Evolutionary conservation across 148 eudicot species (phyloP).

Genomic region (Rhododendron griersonianum): DNA sequence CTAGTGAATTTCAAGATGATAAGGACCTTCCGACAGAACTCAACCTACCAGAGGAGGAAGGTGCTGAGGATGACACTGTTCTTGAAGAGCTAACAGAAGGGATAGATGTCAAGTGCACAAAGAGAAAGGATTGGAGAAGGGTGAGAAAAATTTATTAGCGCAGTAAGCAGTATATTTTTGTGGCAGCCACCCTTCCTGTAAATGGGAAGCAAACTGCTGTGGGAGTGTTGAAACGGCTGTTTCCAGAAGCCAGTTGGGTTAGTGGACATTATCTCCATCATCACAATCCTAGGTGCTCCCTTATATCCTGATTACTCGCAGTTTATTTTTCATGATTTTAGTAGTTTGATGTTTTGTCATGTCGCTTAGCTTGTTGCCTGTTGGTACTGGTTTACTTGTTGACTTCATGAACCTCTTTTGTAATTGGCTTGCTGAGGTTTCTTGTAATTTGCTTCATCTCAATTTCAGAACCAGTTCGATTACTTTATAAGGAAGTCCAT

Average conservation of each 20-base stretch:
- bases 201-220: slow-evolving; percentile 92
- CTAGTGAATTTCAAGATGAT: slow-evolving; percentile 30
- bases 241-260: slow-evolving; percentile 85
- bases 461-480: neutral
- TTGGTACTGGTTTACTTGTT: neutral
- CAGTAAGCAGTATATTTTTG: slow-evolving; percentile 90
- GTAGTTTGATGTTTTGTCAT: neutral
- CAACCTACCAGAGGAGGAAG: slow-evolving; percentile 28
- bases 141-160: slow-evolving; percentile 62
- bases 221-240: slow-evolving; percentile 72
- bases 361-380: neutral
- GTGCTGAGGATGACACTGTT: slow-evolving; percentile 18
- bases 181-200: slow-evolving; percentile 90
- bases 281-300: slow-evolving; percentile 77
- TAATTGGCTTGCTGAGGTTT: neutral
- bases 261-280: slow-evolving; percentile 80
- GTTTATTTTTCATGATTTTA: neutral
- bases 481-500: neutral
- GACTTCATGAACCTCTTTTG: neutral
- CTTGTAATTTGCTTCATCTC: neutral
- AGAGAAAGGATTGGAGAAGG: slow-evolving; percentile 71
- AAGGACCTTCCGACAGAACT: slow-evolving; percentile 24
- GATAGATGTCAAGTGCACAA: slow-evolving; percentile 20
- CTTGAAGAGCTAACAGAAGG: slow-evolving; percentile 21
- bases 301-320: slow-evolving; percentile 5